Evolutionary conservation across 305 asterid genomes (phyloP), one percentile per base, ranked within the genome.

Genomic region (Rubia tinctorum): DNA sequence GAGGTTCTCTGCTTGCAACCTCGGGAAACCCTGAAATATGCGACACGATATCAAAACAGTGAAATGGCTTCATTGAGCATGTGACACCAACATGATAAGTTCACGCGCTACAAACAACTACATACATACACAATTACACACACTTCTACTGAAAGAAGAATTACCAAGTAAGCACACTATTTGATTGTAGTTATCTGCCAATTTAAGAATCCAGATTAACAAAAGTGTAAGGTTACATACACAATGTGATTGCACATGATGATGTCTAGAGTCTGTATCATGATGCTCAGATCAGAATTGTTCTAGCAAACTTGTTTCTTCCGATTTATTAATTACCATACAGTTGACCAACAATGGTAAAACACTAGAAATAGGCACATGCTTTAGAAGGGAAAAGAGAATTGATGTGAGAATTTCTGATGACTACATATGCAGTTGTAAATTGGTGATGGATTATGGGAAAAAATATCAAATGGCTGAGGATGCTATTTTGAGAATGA

Each of bases 1-100:
- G 4, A 89, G 73, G 78, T 90, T 90, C 61, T 87, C 86, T 0
- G 68, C 78, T 73, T 86, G 73, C 81, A 89, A 78, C 79, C 93
- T 82, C 1, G 97, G 97, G 30, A 85, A 76, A 51, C 74, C 59
- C 96, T 88, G 64, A 70, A 73, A 60, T n/a, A 39, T 0, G 20
- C 8, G 4, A 76, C 34, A 22, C 10, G 12, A 27, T 14, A 40
- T 6, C 62, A 56, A 4, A 30, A 30, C 1, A 12, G 10, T 2
- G 45, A 12, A 40, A 66, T 10, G 17, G 55, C 6, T 66, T 23
- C 20, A 15, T 12, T 53, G 18, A 10, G 18, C 8, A 23, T 3
- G 39, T 23, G 66, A 23, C 66, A 25, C 15, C 15, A 60, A 13
- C 40, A 60, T 23, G 39, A 25, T 3, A 23, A 60, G 39, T 0